These are phyloP conservation scores for Trichophyton simii DNA, from an alignment of 2,329 filamentous ascomycete species.

Conservation along the genomic window DNA sequence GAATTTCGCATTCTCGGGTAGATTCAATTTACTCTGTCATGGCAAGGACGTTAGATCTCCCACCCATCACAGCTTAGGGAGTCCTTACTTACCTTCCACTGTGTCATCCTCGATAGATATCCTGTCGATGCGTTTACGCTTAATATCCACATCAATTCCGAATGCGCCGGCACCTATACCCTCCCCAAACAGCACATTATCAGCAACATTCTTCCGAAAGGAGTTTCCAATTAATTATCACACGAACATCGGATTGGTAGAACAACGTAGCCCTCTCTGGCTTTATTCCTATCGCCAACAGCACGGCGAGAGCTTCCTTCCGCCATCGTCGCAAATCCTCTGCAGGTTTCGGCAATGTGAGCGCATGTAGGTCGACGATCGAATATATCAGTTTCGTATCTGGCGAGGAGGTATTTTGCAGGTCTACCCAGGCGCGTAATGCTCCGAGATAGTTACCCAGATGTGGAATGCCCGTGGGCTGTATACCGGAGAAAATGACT, in stretches of 20 bases:
- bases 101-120: conserved; percentile 95
- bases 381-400: conserved; percentile 63
- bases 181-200: background rate
- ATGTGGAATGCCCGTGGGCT: conserved; percentile 88
- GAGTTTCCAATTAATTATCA: background rate
- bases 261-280: conserved; percentile 68
- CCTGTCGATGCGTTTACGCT: conserved; percentile 85
- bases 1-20: conserved; percentile 47
- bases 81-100: conserved; percentile 72
- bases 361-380: conserved; percentile 85
- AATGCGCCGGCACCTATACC: conserved; percentile 57
- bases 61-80: no score
- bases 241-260: conserved; percentile 60
- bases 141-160: conserved; percentile 94
- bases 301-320: conserved; percentile 61
- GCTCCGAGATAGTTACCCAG: conserved; percentile 93
- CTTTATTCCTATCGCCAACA: conserved; percentile 74
- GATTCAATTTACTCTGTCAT: conserved; percentile 56
- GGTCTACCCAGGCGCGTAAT: conserved; percentile 67
- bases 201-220: background rate
- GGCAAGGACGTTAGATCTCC: no score
- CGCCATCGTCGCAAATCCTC: conserved; percentile 50
- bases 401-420: conserved; percentile 48
- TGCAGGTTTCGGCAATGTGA: conserved; percentile 63
- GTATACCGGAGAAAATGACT: conserved; percentile 87